A percentile compares a stretch with the other conserved stretches of the same genome.
These are phyloP conservation scores for Cicer chorassanicum DNA, from an alignment of 306 rosid genomes.

Conservation along the genomic window DNA sequence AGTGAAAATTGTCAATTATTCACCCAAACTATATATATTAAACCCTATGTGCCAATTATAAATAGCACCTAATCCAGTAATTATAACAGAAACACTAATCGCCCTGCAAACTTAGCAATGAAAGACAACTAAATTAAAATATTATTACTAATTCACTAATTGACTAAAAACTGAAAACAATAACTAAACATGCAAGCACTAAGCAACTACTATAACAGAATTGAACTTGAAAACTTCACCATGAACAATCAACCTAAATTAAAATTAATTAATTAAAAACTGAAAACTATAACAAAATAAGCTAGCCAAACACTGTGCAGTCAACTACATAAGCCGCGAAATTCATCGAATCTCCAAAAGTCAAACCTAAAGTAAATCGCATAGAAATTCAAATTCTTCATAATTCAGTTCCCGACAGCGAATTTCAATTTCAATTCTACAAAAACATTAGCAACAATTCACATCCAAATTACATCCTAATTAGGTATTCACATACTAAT, in stretches of 20 bases:
- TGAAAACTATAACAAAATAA: conserved; percentile 6
- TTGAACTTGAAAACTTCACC: not conserved
- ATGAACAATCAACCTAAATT: not conserved
- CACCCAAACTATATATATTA: not conserved
- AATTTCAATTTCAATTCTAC: conserved; percentile 37
- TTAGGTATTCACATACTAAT: conserved; percentile 20
- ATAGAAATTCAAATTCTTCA: conserved; percentile 34
- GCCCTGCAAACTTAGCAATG: conserved; percentile 5
- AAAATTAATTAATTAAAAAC: not conserved
- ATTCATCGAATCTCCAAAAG: conserved; percentile 12
- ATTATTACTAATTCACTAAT: not conserved
- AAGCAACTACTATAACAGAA: not conserved
- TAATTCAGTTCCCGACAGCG: conserved; percentile 10
- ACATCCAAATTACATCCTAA: conserved; percentile 10
- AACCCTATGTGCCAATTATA: conserved; percentile 14
- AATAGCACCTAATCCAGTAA: conserved; percentile 16
- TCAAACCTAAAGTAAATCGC: conserved; percentile 34
- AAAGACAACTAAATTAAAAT: not conserved
- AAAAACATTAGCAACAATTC: not conserved
- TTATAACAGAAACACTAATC: conserved; percentile 24
- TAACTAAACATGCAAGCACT: not conserved
- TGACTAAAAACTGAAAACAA: not conserved
- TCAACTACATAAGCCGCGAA: conserved; percentile 28
- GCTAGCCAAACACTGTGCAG: not conserved
- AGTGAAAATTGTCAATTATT: not conserved